These are phyloP conservation scores for Tricholoma flavovirens DNA, from an alignment of 768 basidiomycete species.

Conservation along the genomic window DNA sequence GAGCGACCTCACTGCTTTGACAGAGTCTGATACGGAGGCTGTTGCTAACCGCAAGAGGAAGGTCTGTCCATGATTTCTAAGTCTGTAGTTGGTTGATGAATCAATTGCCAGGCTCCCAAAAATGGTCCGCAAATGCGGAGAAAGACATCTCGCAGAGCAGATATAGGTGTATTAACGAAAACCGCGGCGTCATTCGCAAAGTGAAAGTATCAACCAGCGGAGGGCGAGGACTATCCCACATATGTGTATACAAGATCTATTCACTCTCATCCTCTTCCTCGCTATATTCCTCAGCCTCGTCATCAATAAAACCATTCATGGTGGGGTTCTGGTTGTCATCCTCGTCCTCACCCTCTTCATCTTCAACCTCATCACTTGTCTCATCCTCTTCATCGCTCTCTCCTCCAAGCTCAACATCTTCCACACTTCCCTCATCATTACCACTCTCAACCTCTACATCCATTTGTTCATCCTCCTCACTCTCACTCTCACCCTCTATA, in stretches of 20 bases:
- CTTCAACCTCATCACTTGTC: constrained; percentile 33
- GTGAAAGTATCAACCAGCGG: background rate
- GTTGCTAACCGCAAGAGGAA: constrained; percentile 5
- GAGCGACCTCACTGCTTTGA: constrained; percentile 16
- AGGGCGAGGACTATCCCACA: constrained; percentile 1
- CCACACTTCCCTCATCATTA: constrained; percentile 70
- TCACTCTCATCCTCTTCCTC: constrained; percentile 47
- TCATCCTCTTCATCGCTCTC: constrained; percentile 49
- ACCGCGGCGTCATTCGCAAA: background rate
- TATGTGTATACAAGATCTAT: constrained; percentile 20
- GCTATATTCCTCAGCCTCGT: constrained; percentile 51
- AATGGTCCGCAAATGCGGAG: background rate
- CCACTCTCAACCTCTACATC: constrained; percentile 59
- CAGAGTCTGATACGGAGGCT: constrained; percentile 16
- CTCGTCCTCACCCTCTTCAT: constrained; percentile 42
- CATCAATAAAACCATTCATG: constrained; percentile 50
- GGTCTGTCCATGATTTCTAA: constrained; percentile 1
- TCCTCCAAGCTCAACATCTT: constrained; percentile 71
- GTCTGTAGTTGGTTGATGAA: background rate
- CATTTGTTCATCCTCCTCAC: constrained; percentile 49
- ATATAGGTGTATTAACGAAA: background rate
- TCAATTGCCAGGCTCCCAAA: background rate
- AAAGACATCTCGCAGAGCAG: background rate
- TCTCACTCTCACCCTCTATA: constrained; percentile 78
- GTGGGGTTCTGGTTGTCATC: constrained; percentile 31